Evolutionary conservation across 768 basidiomycete genomes (phyloP), one percentile per base, ranked within the genome.

Genomic region (Amanita exitialis): DNA sequence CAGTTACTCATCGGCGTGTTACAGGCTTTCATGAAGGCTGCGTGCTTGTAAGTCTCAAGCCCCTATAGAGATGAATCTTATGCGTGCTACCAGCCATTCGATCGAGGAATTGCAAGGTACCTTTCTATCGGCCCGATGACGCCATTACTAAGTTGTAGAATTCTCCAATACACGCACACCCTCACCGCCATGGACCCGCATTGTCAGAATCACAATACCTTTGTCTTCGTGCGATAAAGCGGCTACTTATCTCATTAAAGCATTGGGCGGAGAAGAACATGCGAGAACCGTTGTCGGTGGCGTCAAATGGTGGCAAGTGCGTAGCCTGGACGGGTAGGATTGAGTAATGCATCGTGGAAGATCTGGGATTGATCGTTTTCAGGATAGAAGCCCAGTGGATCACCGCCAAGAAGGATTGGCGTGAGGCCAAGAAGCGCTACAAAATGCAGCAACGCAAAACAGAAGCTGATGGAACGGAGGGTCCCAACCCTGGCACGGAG

Each of bases 261-360:
- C 81, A 3, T 72, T 96, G 6, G 92, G 93, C 1, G 93, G 94
- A n/a, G 84, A 87, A 59, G 78, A 86, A 36, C 72, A 78, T 12
- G 79, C 76, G 44, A 77, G 79, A 55, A 75, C 74, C 36, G 62
- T 90, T 27, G 82, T 92, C 3, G 95, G 95, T 9, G 95, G 95
- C 1, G 79, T 81, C 4, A 93, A 94, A 62, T 98, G 95, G 93
- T 98, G 95, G 95, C 94, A 96, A 66, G 91, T 94, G 30, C 82
- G 94, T 37, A 84, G 86, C 16, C 62, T 91, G 42, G 68, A 78
- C 47, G 93, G 92, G 92, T 80, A 59, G 58, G 64, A 45, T 56
- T 16, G 49, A 51, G 27, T 52, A 10, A 52, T 34, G 51, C 1
- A 49, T 47, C 42, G 44, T 47, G 32, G 53, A 44, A 43, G 30